Conservation (phyloP, 2,329 filamentous ascomycete species). For the Lasiodiplodia theobromae region DNA sequence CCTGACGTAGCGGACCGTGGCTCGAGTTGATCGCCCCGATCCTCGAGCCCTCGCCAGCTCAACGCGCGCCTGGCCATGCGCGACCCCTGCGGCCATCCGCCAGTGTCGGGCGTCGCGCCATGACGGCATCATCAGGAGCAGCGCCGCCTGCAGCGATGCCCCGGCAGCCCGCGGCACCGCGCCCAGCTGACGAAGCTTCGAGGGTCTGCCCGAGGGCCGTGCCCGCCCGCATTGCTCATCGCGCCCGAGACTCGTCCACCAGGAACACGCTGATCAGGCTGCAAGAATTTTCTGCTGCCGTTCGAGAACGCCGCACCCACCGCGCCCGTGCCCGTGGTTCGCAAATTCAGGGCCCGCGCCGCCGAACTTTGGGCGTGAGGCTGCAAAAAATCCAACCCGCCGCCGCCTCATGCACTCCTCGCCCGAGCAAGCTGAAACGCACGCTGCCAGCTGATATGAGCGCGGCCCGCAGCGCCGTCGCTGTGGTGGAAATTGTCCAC, state of each 20-base stretch:
- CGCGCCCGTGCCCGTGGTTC: background rate
- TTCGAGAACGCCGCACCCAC: conserved; percentile 8
- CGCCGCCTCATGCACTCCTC: conserved; percentile 4
- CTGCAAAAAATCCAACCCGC: background rate
- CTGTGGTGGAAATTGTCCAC: conserved; percentile 20
- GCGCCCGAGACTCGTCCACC: conserved; percentile 14
- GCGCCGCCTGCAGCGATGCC: conserved; percentile 11
- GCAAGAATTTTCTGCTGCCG: background rate
- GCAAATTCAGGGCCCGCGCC: conserved; percentile 5
- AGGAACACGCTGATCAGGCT: conserved; percentile 14
- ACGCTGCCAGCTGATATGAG: background rate
- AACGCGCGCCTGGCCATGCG: conserved; percentile 17
- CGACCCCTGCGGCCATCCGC: conserved; percentile 20
- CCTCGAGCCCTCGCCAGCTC: conserved; percentile 14
- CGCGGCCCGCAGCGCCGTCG: conserved; percentile 1
- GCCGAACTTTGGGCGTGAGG: background rate
- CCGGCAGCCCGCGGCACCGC: background rate
- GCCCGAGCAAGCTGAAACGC: conserved; percentile 17
- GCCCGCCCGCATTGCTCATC: background rate
- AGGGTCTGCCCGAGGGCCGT: conserved; percentile 18
- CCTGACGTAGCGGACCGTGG: conserved; percentile 27
- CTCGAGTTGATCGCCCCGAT: conserved; percentile 23
- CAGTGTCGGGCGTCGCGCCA: background rate
- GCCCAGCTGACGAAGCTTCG: conserved; percentile 22
- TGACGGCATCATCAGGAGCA: conserved; percentile 12